These are phyloP conservation scores for Phytopythium delawarense DNA, from an alignment of 352 stramenopile species.

Conservation along the genomic window DNA sequence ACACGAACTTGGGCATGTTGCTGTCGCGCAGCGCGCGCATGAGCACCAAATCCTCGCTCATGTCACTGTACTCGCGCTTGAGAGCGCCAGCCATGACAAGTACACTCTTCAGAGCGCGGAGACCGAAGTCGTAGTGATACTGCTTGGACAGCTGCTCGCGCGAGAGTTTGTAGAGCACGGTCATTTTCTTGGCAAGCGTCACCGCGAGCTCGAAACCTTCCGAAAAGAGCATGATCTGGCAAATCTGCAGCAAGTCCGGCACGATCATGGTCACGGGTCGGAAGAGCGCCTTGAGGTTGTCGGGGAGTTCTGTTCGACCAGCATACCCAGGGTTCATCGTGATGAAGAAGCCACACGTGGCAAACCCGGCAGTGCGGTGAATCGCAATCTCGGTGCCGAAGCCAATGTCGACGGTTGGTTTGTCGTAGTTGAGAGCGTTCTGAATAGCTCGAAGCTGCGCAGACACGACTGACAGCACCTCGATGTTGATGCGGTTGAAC, in stretches of 20 bases:
- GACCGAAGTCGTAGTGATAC: slow-evolving; percentile 95
- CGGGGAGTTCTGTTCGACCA: slow-evolving; percentile 87
- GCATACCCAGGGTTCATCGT: slow-evolving; percentile 95
- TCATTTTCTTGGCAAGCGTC: slow-evolving; percentile 91
- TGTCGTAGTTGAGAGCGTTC: slow-evolving; percentile 91
- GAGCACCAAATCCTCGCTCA: slow-evolving; percentile 93
- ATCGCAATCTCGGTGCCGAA: slow-evolving; percentile 90
- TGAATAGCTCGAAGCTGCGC: slow-evolving; percentile 90
- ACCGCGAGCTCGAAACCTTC: slow-evolving; percentile 92
- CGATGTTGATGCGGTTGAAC: slow-evolving; percentile 88
- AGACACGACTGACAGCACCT: slow-evolving; percentile 83
- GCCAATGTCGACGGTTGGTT: slow-evolving; percentile 89
- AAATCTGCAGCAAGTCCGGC: slow-evolving; percentile 90
- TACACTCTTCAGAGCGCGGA: slow-evolving; percentile 92
- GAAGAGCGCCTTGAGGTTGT: slow-evolving; percentile 93
- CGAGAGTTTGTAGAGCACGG: slow-evolving; percentile 94
- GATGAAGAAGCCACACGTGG: slow-evolving; percentile 94
- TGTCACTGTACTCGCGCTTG: slow-evolving; percentile 91
- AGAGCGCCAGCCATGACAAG: slow-evolving; percentile 92
- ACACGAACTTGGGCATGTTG: slow-evolving; percentile 97
- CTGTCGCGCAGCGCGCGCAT: slow-evolving; percentile 94
- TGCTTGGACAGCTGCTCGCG: slow-evolving; percentile 94
- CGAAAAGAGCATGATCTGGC: slow-evolving; percentile 94
- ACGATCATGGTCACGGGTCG: slow-evolving; percentile 93
- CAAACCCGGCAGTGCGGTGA: slow-evolving; percentile 90